Percentiles rank a stretch among this genome's conserved stretches.
These are phyloP conservation scores for Aspergillus sp. DNA, from an alignment of 2,329 filamentous ascomycete species.

Conservation along the genomic window DNA sequence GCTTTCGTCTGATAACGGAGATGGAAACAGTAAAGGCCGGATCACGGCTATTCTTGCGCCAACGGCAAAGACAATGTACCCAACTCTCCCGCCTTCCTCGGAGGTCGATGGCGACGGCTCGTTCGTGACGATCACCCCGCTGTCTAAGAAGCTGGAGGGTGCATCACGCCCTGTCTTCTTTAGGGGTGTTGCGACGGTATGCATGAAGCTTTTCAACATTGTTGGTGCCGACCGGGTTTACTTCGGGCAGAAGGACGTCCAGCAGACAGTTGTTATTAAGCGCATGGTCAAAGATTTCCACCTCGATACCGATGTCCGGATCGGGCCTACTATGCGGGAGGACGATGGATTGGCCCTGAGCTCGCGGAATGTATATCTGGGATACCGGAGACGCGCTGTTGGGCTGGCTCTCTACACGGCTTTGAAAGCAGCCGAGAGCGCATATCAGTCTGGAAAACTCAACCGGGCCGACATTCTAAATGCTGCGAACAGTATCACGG, in stretches of 20 bases:
- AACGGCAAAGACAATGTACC: conserved; percentile 81
- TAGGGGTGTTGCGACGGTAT: conserved; percentile 91
- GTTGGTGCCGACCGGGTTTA: conserved; percentile 76
- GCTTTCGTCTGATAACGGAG: conserved; percentile 54
- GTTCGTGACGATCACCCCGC: conserved; percentile 87
- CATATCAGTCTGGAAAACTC: conserved; percentile 57
- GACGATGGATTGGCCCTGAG: conserved; percentile 83
- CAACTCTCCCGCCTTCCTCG: conserved; percentile 71
- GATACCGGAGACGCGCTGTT: conserved; percentile 67
- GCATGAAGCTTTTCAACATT: conserved; percentile 90
- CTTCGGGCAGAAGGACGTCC: conserved; percentile 97
- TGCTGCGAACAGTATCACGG: conserved; percentile 64
- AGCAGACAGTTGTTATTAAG: conserved; percentile 88
- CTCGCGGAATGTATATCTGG: conserved; percentile 91
- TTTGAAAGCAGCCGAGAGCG: conserved; percentile 67
- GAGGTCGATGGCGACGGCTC: conserved; percentile 75
- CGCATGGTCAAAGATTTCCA: conserved; percentile 87
- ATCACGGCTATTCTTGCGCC: conserved; percentile 86
- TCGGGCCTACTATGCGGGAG: conserved; percentile 75
- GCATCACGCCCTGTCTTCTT: conserved; percentile 90
- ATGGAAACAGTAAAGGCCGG: conserved; percentile 50
- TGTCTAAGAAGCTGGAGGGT: conserved; percentile 80
- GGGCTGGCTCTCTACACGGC: conserved; percentile 72
- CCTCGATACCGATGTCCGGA: conserved; percentile 69
- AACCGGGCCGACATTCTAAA: conserved; percentile 68